Evolutionary conservation across 305 asterid species (phyloP).

Genomic region (Fraxinus platypoda): DNA sequence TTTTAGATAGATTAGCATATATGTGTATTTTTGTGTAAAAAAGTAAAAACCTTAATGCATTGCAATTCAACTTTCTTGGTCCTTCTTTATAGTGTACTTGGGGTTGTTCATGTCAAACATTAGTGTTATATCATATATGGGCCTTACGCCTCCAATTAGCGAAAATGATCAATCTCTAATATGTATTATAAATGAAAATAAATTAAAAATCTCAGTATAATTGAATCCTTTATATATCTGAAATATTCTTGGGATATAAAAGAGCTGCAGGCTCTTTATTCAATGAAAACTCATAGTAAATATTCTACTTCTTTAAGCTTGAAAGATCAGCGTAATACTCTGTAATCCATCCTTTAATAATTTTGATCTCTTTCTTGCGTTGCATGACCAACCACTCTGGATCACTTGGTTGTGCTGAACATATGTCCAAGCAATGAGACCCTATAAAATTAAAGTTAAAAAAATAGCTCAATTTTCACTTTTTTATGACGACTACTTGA

Average conservation of each 20-base stretch:
- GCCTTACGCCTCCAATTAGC: not conserved
- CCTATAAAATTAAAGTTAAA: conserved; percentile 10
- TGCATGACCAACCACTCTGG: too few species aligned
- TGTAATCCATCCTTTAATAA: conserved; percentile 47
- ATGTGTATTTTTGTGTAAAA: too few species aligned
- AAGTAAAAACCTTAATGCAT: not conserved
- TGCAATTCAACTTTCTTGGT: not conserved
- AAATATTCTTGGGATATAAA: not conserved
- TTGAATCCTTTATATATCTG: too few species aligned
- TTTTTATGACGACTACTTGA: not conserved
- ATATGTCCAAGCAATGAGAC: conserved; percentile 65
- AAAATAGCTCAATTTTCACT: not conserved
- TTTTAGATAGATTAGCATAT: not conserved
- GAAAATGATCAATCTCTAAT: too few species aligned
- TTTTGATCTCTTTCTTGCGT: conserved; percentile 8
- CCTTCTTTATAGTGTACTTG: not conserved
- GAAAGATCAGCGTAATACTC: conserved; percentile 46
- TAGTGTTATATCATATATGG: not conserved
- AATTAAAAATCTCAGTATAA: not conserved
- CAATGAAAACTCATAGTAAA: not conserved
- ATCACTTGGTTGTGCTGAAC: conserved; percentile 6
- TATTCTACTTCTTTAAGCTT: not conserved
- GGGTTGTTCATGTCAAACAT: not conserved
- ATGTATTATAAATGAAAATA: too few species aligned
- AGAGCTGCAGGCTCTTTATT: not conserved